Conservation (phyloP, 768 basidiomycete genomes). For the Crassisporium funariophilum region DNA sequence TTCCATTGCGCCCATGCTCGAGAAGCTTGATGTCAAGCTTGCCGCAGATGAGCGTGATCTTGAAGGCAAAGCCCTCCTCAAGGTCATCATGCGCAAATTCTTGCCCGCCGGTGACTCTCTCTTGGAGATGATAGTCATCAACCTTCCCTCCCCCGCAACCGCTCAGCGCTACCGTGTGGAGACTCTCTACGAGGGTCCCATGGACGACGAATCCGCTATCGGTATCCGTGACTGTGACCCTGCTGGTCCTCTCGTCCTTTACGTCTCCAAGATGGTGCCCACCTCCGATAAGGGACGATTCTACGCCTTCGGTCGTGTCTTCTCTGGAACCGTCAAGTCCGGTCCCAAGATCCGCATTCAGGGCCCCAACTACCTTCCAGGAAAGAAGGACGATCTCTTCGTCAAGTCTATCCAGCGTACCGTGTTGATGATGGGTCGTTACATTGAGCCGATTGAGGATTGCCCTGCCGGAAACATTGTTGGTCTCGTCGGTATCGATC, state of each 20-base stretch:
- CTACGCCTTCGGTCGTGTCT: conserved; percentile 99
- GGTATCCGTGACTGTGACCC: conserved; percentile 98
- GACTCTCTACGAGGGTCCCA: conserved; percentile 99
- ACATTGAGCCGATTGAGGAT: conserved; percentile 98
- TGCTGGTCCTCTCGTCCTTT: conserved; percentile 93
- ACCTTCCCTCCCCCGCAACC: conserved; percentile 95
- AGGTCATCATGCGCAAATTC: conserved; percentile 99
- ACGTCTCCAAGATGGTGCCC: conserved; percentile 99
- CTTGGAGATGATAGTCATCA: conserved; percentile 99
- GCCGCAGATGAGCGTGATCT: conserved; percentile 86
- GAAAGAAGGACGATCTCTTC: conserved; percentile 98
- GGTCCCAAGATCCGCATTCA: conserved; percentile 99
- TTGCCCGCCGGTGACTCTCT: conserved; percentile 98
- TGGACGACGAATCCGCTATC: conserved; percentile 99
- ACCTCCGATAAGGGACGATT: conserved; percentile 99
- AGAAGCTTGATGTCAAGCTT: conserved; percentile 95
- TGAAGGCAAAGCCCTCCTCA: conserved; percentile 95
- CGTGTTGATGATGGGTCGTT: conserved; percentile 99
- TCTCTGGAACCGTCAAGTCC: conserved; percentile 95
- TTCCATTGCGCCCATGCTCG: conserved; percentile 75
- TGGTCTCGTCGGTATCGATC: conserved; percentile 99
- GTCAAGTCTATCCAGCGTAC: conserved; percentile 98
- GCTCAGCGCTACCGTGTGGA: conserved; percentile 99
- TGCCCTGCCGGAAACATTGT: conserved; percentile 99
- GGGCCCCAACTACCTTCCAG: conserved; percentile 97